A percentile compares a stretch with the other conserved stretches of the same genome.
These are phyloP conservation scores for Leccinum huronense DNA, from an alignment of 1,284 basidiomycete species.

Conservation along the genomic window DNA sequence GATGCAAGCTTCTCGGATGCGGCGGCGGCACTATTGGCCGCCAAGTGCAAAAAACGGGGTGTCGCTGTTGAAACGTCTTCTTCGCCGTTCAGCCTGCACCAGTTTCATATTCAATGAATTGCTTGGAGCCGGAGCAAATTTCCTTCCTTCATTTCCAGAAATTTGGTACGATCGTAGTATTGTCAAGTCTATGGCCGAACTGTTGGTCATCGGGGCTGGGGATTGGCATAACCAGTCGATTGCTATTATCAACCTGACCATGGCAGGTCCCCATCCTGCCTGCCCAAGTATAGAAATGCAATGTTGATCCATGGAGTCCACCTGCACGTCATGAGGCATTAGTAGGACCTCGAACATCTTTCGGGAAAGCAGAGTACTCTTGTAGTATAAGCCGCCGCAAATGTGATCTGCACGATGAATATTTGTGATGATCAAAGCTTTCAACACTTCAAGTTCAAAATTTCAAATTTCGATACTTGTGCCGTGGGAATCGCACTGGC, in stretches of 20 bases:
- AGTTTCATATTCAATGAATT: background rate
- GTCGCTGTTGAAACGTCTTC: background rate
- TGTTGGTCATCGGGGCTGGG: background rate
- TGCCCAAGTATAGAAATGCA: background rate
- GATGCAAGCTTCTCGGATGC: background rate
- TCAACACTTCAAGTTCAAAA: too few species aligned
- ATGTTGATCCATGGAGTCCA: background rate
- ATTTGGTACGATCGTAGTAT: background rate
- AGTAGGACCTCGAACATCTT: background rate
- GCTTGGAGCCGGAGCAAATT: background rate
- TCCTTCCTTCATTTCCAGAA: background rate
- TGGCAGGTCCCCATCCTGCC: too few species aligned
- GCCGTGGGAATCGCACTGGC: too few species aligned
- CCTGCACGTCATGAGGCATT: background rate
- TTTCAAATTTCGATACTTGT: too few species aligned
- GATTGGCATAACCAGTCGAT: background rate
- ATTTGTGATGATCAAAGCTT: too few species aligned
- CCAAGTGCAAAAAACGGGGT: background rate
- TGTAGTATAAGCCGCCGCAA: too few species aligned
- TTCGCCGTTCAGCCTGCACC: background rate
- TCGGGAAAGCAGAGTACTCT: background rate
- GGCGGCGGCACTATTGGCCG: background rate
- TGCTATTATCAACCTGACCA: background rate
- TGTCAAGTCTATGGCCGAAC: background rate
- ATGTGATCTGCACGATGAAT: background rate